Evolutionary conservation across 1,284 basidiomycete species (phyloP).

Genomic region (Anthracocystis setariae): DNA sequence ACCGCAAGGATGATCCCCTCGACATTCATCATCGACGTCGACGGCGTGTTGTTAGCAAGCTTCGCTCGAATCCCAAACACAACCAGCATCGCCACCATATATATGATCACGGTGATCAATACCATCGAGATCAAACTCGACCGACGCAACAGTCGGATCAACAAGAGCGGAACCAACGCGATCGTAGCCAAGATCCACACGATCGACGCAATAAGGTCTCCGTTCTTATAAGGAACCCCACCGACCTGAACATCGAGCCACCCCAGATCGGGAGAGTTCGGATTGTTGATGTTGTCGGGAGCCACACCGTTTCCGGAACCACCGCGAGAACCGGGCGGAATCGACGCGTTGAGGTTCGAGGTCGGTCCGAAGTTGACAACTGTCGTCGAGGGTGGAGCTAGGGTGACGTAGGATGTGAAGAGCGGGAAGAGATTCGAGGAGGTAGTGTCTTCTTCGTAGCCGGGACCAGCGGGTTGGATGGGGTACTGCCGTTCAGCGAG

Average conservation of each 20-base stretch:
- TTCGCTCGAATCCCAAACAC: constrained; percentile 46
- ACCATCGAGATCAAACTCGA: constrained; percentile 53
- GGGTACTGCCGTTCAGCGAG: constrained; percentile 17
- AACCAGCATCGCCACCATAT: constrained; percentile 39
- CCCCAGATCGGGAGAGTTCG: constrained; percentile 47
- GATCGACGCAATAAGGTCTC: constrained; percentile 49
- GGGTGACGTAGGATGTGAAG: constrained; percentile 37
- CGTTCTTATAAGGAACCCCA: constrained; percentile 52
- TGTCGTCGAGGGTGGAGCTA: constrained; percentile 23
- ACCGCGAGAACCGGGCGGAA: constrained; percentile 11
- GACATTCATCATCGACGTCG: constrained; percentile 44
- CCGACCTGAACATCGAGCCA: constrained; percentile 54
- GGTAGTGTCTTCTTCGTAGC: neutral
- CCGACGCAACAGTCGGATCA: constrained; percentile 45
- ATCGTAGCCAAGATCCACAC: constrained; percentile 52
- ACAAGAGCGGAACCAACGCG: constrained; percentile 42
- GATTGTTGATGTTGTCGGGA: constrained; percentile 49
- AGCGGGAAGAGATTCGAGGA: constrained; percentile 39
- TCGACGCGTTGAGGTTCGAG: constrained; percentile 31
- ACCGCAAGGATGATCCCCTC: constrained; percentile 42
- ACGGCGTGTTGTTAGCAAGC: constrained; percentile 32
- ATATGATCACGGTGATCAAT: constrained; percentile 44
- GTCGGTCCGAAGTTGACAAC: constrained; percentile 38
- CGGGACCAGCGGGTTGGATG: neutral
- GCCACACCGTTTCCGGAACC: constrained; percentile 46